phyloP scores from a whole-genome alignment of 2,329 filamentous ascomycete species.

The Calonectria pseudoreteaudii region DNA sequence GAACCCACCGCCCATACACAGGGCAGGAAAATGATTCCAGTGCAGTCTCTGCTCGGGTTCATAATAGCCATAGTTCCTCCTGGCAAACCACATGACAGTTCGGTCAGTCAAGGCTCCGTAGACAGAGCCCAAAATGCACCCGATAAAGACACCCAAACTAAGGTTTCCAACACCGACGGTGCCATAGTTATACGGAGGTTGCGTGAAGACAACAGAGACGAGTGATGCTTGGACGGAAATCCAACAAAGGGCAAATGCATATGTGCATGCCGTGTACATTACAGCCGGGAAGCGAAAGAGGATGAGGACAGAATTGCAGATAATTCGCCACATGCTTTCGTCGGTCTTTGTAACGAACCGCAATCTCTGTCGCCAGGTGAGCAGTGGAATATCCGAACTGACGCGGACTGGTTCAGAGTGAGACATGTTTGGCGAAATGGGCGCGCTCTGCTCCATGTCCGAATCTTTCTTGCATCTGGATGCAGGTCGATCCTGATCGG shows the following conservation, averaged over 20 bases:
- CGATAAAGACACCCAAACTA: slow-evolving; percentile 44
- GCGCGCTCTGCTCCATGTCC: background rate
- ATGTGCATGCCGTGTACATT: slow-evolving; percentile 50
- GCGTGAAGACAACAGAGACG: slow-evolving; percentile 47
- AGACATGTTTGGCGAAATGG: background rate
- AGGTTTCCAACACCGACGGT: slow-evolving; percentile 39
- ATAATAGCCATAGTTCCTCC: slow-evolving; percentile 52
- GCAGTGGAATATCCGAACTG: slow-evolving; percentile 13
- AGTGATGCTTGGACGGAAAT: slow-evolving; percentile 48
- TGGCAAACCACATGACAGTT: slow-evolving; percentile 49
- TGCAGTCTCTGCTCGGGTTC: slow-evolving; percentile 57
- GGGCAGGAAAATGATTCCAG: slow-evolving; percentile 39
- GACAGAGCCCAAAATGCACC: slow-evolving; percentile 49
- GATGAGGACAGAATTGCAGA: slow-evolving; percentile 12
- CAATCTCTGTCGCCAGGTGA: slow-evolving; percentile 19
- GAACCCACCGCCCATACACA: slow-evolving; percentile 48
- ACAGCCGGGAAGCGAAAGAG: slow-evolving; percentile 48
- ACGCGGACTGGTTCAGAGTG: background rate
- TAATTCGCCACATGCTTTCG: slow-evolving; percentile 23
- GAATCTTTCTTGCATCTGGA: background rate
- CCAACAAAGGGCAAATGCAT: slow-evolving; percentile 50
- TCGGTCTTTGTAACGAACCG: slow-evolving; percentile 30
- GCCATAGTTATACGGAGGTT: slow-evolving; percentile 45
- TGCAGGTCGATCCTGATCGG: background rate
- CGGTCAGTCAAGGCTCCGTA: slow-evolving; percentile 51